Evolutionary conservation across 1,139 yeast species (phyloP).

Genomic region (Candida gigantensis): DNA sequence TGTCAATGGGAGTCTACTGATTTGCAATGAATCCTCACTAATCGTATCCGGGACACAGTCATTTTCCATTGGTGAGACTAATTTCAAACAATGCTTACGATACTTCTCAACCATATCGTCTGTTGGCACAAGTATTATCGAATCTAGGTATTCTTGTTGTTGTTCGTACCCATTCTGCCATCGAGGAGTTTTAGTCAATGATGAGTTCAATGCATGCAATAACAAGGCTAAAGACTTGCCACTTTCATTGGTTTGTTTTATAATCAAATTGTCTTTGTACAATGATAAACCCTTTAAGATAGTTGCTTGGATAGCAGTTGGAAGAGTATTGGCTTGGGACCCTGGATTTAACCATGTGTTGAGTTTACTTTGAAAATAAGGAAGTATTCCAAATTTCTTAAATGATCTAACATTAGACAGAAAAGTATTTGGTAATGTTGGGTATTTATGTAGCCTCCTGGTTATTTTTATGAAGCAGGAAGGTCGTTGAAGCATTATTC

Average conservation of each 20-base stretch:
- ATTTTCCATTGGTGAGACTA: constrained; percentile 16
- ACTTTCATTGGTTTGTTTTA: constrained; percentile 20
- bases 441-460: background rate
- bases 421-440: background rate
- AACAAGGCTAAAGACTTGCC: constrained; percentile 31
- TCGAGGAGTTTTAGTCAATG: constrained; percentile 22
- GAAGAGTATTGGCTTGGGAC: constrained; percentile 19
- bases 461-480: background rate
- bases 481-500: background rate
- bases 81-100: constrained; percentile 16
- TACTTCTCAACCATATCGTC: constrained; percentile 24
- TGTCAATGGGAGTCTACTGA: constrained; percentile 24
- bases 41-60: constrained; percentile 27
- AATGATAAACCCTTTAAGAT: constrained; percentile 22
- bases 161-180: constrained; percentile 16
- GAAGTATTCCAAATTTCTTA: constrained; percentile 22
- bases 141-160: constrained; percentile 22
- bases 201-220: constrained; percentile 23
- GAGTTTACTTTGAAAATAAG: constrained; percentile 28
- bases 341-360: constrained; percentile 18
- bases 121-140: constrained; percentile 28
- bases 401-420: constrained; percentile 1
- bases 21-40: constrained; percentile 6
- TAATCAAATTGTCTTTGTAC: constrained; percentile 19
- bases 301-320: constrained; percentile 27